Conservation (phyloP, 2,329 filamentous ascomycete genomes). For the Orbilia javanica region DNA sequence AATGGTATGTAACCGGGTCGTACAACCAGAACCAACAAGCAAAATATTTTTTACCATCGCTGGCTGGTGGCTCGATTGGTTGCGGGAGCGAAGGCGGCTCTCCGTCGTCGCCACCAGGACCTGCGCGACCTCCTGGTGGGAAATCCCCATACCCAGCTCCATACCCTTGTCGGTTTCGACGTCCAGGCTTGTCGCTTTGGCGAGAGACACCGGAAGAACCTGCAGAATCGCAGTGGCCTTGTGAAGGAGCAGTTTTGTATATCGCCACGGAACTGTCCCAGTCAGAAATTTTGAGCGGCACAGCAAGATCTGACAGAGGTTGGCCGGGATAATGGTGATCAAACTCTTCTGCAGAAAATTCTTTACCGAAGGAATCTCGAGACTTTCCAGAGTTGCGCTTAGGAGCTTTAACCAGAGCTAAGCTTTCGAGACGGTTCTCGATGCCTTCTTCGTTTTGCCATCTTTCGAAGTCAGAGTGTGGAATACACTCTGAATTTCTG, state of each 20-base stretch:
- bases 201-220: constrained; percentile 38
- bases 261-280: constrained; percentile 30
- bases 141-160: constrained; percentile 5
- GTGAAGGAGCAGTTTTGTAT: constrained; percentile 28
- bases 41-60: constrained; percentile 49
- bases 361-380: constrained; percentile 5
- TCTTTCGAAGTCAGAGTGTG: constrained; percentile 6
- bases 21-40: constrained; percentile 55
- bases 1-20: constrained; percentile 48
- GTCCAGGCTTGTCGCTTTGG: constrained; percentile 23
- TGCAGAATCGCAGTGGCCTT: constrained; percentile 25
- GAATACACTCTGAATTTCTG: constrained; percentile 35
- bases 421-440: constrained; percentile 33
- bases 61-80: constrained; percentile 46
- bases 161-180: constrained; percentile 30
- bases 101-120: constrained; percentile 39
- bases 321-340: neutral
- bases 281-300: constrained; percentile 24
- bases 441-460: constrained; percentile 34
- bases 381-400: neutral
- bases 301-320: constrained; percentile 11
- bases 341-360: neutral
- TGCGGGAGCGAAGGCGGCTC: constrained; percentile 42
- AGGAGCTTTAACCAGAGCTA: constrained; percentile 25
- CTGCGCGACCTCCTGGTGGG: constrained; percentile 25